Evolutionary conservation across 2,329 filamentous ascomycete species (phyloP).

Genomic region (Xylariales sp.): DNA sequence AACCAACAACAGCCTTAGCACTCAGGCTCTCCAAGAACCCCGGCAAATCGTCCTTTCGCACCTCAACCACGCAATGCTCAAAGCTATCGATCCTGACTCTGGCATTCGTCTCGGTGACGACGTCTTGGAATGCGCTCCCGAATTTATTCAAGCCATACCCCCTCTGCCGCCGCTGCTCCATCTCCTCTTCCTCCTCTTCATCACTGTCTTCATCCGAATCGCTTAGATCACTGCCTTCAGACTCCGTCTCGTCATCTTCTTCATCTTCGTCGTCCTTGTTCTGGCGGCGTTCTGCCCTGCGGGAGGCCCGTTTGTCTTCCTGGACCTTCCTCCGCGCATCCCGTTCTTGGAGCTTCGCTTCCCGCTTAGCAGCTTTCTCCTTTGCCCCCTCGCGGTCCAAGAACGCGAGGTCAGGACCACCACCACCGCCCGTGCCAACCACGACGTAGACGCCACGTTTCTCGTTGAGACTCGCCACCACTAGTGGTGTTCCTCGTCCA

Average conservation of each 20-base stretch:
- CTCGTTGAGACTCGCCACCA: slow-evolving; percentile 87
- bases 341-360: slow-evolving; percentile 57
- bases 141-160: slow-evolving; percentile 83
- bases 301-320: slow-evolving; percentile 58
- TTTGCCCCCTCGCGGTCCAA: slow-evolving; percentile 62
- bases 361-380: slow-evolving; percentile 58
- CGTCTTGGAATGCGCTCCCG: slow-evolving; percentile 91
- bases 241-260: slow-evolving; percentile 43
- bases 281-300: slow-evolving; percentile 40
- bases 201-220: slow-evolving; percentile 41
- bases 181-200: slow-evolving; percentile 54
- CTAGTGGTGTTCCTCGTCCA: slow-evolving; percentile 74
- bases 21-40: slow-evolving; percentile 90
- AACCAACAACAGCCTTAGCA: slow-evolving; percentile 78
- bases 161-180: slow-evolving; percentile 49
- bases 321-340: slow-evolving; percentile 53
- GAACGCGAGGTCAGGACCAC: slow-evolving; percentile 67
- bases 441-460: slow-evolving; percentile 83
- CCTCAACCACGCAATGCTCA: slow-evolving; percentile 94
- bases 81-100: slow-evolving; percentile 92
- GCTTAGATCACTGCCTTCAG: slow-evolving; percentile 48
- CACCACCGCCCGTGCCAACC: slow-evolving; percentile 85
- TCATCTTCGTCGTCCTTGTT: slow-evolving; percentile 48
- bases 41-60: slow-evolving; percentile 90
- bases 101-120: slow-evolving; percentile 85